Conservation (phyloP, 1,284 basidiomycete species). For the Pyrrhoderma lamaoense region DNA sequence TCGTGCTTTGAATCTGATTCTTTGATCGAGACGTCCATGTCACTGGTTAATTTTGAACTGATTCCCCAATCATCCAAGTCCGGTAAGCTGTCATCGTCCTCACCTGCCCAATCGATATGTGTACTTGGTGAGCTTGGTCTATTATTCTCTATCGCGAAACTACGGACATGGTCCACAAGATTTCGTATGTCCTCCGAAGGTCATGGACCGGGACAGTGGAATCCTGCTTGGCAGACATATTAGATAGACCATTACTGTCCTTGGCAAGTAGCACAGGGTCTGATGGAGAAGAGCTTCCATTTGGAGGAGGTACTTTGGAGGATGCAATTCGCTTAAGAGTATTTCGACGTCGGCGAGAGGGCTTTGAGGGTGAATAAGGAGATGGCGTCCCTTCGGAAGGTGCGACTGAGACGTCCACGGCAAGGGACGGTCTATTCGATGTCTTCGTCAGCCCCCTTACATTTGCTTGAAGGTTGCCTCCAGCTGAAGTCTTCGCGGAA, state of each 20-base stretch:
- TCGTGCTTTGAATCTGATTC: background rate
- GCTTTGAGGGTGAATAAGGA: slow-evolving; percentile 11
- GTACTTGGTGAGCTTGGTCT: slow-evolving; percentile 16
- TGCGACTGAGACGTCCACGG: background rate
- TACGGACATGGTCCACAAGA: slow-evolving; percentile 22
- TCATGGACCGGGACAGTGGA: slow-evolving; percentile 8
- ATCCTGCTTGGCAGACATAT: background rate
- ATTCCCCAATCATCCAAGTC: slow-evolving; percentile 80
- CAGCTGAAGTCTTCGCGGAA: background rate
- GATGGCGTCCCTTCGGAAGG: slow-evolving; percentile 1
- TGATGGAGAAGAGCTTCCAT: slow-evolving; percentile 2
- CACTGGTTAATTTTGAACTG: slow-evolving; percentile 28
- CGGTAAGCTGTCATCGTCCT: slow-evolving; percentile 73
- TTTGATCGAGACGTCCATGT: background rate
- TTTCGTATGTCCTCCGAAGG: slow-evolving; percentile 19
- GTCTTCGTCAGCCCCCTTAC: background rate
- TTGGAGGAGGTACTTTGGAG: background rate
- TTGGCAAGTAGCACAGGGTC: slow-evolving; percentile 5
- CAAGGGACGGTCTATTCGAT: slow-evolving; percentile 28
- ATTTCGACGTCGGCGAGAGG: slow-evolving; percentile 10
- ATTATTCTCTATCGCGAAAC: slow-evolving; percentile 19
- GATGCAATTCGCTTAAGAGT: slow-evolving; percentile 1
- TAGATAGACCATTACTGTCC: slow-evolving; percentile 6
- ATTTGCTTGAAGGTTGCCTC: background rate
- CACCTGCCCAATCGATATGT: slow-evolving; percentile 79